Base-by-base conservation (phyloP, 768 basidiomycete species). In the Lanmaoa rubissima region DNA sequence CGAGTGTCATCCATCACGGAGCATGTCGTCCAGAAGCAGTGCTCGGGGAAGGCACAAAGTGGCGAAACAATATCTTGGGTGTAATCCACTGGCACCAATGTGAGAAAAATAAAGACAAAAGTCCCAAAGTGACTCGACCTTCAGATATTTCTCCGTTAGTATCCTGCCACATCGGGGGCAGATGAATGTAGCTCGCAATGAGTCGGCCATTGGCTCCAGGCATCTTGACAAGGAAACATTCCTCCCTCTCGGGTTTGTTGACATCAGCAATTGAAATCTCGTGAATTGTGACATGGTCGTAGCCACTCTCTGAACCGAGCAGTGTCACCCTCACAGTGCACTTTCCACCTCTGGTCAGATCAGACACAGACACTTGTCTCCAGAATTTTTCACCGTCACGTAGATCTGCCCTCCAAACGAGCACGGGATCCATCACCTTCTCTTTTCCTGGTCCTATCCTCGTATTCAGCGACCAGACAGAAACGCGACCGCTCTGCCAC, bases 381-480 rank as follows among this genome's bases (percentile, higher is more conserved):
- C 68, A 72, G 26, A 61, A 19, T 31, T 26, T 62, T 19, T 57
- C 53, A 26, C 40, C 54, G 3, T 51, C 51, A 2, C 59, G 48
- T 14, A 67, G 62, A 38, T 54, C 36, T 43, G 67, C 64, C 51
- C 67, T 76, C 73, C 75, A 81, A 13, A 69, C 55, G 49, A 65
- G 69, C 8, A 58, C 61, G 1, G 88, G 88, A 49, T 83, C 73
- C 81, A 90, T 83, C 5, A 81, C 76, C 51, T 85, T 84, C 26
- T 75, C 81, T 1, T 74, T 77, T 6, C 84, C 84, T 12, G 82
- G 80, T 11, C 78, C 76, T 32, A 88, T 72, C 8, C 84, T 82
- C 1, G 85, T 92, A 40, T 79, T 75, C 42, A 94, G 75, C 38
- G 82, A 75, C 84, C 88, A 95, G 3, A 94, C 62, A 50, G 88